A percentile compares a stretch with the other conserved stretches of the same genome.
Evolutionary conservation across 176 grass and related monocot species (phyloP).

Genomic region (Musa beccarii): DNA sequence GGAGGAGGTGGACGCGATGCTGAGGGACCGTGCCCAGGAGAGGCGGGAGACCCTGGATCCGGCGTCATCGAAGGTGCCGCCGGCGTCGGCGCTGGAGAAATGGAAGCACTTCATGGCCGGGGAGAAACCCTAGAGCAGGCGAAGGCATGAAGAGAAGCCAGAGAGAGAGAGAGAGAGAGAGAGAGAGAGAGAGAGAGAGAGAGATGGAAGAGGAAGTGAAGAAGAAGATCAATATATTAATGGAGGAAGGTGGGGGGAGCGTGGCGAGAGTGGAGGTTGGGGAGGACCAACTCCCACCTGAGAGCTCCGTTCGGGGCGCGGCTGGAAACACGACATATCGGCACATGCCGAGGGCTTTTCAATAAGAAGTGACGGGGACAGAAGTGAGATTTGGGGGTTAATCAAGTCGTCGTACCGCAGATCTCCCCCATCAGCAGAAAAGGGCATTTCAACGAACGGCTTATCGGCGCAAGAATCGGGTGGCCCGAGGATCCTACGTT

Average conservation of each 20-base stretch:
- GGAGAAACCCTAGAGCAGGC: neutral
- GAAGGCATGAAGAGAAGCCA: neutral
- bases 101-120: constrained; percentile 21
- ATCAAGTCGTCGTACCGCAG: neutral
- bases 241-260: too few relatives aligned
- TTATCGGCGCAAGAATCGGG: too few relatives aligned
- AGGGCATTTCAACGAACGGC: too few relatives aligned
- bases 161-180: neutral
- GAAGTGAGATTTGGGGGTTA: neutral
- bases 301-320: neutral
- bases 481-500: too few relatives aligned
- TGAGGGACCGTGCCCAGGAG: constrained; percentile 18
- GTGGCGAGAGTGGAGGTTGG: too few relatives aligned
- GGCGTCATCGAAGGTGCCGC: neutral
- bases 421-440: too few relatives aligned
- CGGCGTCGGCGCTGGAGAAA: neutral
- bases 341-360: neutral
- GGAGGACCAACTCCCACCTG: neutral
- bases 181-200: neutral
- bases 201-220: neutral
- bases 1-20: constrained; percentile 4
- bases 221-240: too few relatives aligned
- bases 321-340: neutral
- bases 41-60: constrained; percentile 12
- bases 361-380: neutral